Percentiles rank a stretch among this genome's conserved stretches.
phyloP scores from a whole-genome alignment of 2,329 filamentous ascomycete species.

The Mycosphaerella sp. region DNA sequence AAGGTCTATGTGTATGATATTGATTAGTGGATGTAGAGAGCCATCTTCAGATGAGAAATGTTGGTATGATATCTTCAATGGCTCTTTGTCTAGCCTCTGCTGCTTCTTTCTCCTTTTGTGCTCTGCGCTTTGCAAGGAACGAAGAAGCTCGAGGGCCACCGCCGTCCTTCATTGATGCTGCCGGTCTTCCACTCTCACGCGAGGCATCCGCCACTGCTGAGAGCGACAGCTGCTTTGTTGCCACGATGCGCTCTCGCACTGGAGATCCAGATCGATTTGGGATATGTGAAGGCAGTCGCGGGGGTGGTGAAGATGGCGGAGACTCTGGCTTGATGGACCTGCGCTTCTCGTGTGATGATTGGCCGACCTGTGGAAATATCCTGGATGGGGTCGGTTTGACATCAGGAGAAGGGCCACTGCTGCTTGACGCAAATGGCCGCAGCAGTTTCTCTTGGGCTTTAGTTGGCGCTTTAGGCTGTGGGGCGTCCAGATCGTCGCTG shows the following conservation, averaged over 20 bases:
- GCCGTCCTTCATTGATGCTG: conserved; percentile 1
- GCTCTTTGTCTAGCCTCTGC: conserved; percentile 25
- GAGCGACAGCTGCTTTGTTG: too few species aligned
- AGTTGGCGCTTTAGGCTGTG: neutral
- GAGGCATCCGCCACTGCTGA: too few species aligned
- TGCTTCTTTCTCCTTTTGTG: conserved; percentile 24
- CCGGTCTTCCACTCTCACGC: too few species aligned
- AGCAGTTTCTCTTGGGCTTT: neutral
- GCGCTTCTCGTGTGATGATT: conserved; percentile 1
- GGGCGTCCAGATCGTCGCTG: conserved; percentile 24
- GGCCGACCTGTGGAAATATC: neutral
- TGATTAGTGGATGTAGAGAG: neutral
- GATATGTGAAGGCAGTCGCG: neutral
- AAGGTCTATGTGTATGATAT: neutral
- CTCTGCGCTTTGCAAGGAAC: conserved; percentile 29
- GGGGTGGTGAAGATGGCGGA: conserved; percentile 6
- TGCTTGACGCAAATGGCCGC: neutral
- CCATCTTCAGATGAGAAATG: conserved; percentile 37
- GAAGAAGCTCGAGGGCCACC: conserved; percentile 1
- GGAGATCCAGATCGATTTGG: neutral
- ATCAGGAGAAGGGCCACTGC: too few species aligned
- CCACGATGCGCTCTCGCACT: neutral
- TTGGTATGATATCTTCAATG: conserved; percentile 36
- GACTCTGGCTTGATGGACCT: neutral
- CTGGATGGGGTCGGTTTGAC: neutral